phyloP scores from a whole-genome alignment of 108 stramenopile species.

The Nitzschia sp. region DNA sequence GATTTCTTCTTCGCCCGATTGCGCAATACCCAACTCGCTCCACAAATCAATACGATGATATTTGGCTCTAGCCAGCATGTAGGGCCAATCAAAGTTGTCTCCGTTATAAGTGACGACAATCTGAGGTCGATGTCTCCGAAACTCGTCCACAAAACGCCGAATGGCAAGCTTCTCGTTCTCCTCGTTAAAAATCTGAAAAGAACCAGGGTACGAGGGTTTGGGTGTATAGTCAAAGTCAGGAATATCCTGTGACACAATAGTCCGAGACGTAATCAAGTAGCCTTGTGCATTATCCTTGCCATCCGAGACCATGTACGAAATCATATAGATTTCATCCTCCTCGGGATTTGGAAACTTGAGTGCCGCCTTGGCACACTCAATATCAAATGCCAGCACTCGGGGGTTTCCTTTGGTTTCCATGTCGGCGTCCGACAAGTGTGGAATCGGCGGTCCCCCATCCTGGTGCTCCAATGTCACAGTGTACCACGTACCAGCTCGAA shows the following conservation, averaged over 20 bases:
- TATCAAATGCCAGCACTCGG: slow-evolving; percentile 95
- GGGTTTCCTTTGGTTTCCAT: slow-evolving; percentile 93
- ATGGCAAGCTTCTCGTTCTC: slow-evolving; percentile 81
- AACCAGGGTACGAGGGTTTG: slow-evolving; percentile 95
- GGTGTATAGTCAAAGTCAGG: slow-evolving; percentile 99
- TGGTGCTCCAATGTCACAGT: slow-evolving; percentile 77
- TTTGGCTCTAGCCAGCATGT: slow-evolving; percentile 85
- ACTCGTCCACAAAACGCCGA: slow-evolving; percentile 86
- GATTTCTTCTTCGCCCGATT: slow-evolving; percentile 66
- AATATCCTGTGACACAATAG: slow-evolving; percentile 92
- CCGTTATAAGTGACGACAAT: slow-evolving; percentile 99
- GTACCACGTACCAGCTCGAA: slow-evolving; percentile 97
- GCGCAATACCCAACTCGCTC: slow-evolving; percentile 83
- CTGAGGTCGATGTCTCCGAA: slow-evolving; percentile 84
- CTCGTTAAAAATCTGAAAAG: slow-evolving; percentile 95
- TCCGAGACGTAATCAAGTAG: slow-evolving; percentile 86
- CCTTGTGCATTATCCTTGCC: slow-evolving; percentile 68
- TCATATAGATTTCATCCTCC: slow-evolving; percentile 97
- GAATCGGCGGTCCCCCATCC: slow-evolving; percentile 29
- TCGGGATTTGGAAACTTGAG: slow-evolving; percentile 98
- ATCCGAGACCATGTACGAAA: slow-evolving; percentile 97
- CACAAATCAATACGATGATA: slow-evolving; percentile 88
- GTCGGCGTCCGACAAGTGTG: slow-evolving; percentile 73
- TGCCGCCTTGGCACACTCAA: slow-evolving; percentile 98
- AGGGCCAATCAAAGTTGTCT: slow-evolving; percentile 99